Evolutionary conservation across 441 rosid genomes (phyloP).

Genomic region (Pelargonium australe): DNA sequence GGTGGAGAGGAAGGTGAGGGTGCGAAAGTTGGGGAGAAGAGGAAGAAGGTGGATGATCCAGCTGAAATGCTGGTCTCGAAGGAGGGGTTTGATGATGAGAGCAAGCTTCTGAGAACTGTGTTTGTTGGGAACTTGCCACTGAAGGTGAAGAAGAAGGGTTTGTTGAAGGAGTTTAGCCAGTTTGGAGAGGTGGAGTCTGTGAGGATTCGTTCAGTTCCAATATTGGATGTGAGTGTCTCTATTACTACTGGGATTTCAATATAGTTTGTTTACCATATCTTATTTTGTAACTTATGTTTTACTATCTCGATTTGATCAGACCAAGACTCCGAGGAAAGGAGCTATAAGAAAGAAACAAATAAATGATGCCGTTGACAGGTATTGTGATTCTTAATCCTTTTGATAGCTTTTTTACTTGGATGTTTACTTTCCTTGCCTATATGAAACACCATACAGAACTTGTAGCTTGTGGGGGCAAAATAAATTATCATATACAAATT

Average conservation of each 20-base stretch:
- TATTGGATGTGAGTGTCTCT: conserved; percentile 59
- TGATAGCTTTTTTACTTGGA: not conserved
- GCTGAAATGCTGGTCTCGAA: conserved; percentile 40
- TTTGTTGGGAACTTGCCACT: conserved; percentile 87
- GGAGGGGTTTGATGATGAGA: conserved; percentile 85
- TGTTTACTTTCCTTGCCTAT: not conserved
- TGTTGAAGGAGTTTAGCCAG: conserved; percentile 64
- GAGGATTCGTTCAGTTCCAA: conserved; percentile 84
- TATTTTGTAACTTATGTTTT: conserved; percentile 7
- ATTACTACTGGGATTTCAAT: not conserved
- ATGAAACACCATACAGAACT: not conserved
- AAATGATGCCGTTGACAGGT: conserved; percentile 81
- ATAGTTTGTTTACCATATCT: not conserved
- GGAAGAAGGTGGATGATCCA: conserved; percentile 59
- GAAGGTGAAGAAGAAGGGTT: conserved; percentile 69
- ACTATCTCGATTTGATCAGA: conserved; percentile 35
- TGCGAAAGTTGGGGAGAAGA: conserved; percentile 60
- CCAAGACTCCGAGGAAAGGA: conserved; percentile 78
- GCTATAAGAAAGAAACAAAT: conserved; percentile 64
- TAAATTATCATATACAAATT: no score
- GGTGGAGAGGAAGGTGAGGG: conserved; percentile 22
- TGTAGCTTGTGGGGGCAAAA: no score
- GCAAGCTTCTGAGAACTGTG: conserved; percentile 78
- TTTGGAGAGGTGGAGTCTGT: conserved; percentile 85
- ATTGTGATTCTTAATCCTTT: not conserved